Conservation (phyloP, 345 rosid species). For the Salix suchowensis region DNA sequence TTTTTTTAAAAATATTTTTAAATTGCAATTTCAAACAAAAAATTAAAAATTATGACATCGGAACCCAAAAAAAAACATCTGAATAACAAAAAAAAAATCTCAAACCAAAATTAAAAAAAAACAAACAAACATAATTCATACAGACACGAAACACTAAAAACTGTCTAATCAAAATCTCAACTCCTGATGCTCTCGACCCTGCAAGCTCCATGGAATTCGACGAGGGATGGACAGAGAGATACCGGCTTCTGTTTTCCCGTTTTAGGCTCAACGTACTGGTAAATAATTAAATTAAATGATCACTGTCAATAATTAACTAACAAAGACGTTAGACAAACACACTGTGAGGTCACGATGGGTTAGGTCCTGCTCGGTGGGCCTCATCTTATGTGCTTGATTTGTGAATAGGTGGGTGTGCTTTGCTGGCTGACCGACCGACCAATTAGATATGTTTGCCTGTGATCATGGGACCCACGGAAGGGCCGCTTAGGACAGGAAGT, state of each 20-base stretch:
- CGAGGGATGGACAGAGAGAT: not conserved
- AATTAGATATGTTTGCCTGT: not conserved
- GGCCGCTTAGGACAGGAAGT: not conserved
- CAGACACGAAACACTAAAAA: too few relatives aligned
- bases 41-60: too few relatives aligned
- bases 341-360: not conserved
- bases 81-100: too few relatives aligned
- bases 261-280: not conserved
- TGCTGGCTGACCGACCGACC: slow-evolving; percentile 23
- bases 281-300: not conserved
- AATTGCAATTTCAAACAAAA: too few relatives aligned
- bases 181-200: too few relatives aligned
- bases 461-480: not conserved
- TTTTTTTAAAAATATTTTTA: too few relatives aligned
- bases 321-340: not conserved
- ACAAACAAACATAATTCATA: too few relatives aligned
- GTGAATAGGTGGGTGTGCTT: not conserved
- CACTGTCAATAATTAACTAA: not conserved
- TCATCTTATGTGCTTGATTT: slow-evolving; percentile 9
- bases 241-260: too few relatives aligned
- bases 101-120: too few relatives aligned
- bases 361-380: slow-evolving; percentile 10
- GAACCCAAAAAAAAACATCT: too few relatives aligned
- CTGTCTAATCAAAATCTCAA: too few relatives aligned
- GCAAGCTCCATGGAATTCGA: not conserved